Conservation (phyloP, 2,329 filamentous ascomycete genomes). For the Fusarium robinianum region DNA sequence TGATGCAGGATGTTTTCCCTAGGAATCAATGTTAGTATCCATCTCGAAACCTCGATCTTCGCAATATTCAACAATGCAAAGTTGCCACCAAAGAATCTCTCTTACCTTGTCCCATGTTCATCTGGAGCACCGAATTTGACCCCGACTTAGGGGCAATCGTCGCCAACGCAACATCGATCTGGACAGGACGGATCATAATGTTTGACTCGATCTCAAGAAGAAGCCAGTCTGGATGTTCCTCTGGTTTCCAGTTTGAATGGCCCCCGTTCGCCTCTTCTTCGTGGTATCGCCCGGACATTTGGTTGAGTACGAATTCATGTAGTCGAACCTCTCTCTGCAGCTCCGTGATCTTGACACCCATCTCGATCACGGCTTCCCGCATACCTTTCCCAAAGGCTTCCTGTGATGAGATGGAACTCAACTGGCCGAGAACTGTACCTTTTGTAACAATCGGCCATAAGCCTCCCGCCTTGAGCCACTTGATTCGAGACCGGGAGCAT, state of each 20-base stretch:
- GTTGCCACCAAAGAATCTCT: constrained; percentile 36
- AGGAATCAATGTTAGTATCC: neutral
- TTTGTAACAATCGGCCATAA: constrained; percentile 34
- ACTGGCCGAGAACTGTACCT: constrained; percentile 18
- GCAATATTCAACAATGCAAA: neutral
- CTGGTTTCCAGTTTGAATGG: constrained; percentile 62
- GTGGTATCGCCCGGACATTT: constrained; percentile 53
- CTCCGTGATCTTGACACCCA: constrained; percentile 29
- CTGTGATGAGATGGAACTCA: constrained; percentile 22
- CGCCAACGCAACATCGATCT: constrained; percentile 64
- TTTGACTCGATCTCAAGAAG: constrained; percentile 69
- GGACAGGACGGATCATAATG: constrained; percentile 63
- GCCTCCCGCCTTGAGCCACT: constrained; percentile 31
- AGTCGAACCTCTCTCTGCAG: constrained; percentile 45
- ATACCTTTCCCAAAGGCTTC: constrained; percentile 30
- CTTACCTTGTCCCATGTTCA: constrained; percentile 68
- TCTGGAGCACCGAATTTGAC: constrained; percentile 63
- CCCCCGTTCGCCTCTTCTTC: constrained; percentile 47
- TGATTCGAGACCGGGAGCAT: constrained; percentile 19
- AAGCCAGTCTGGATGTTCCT: constrained; percentile 63
- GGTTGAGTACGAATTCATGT: constrained; percentile 59
- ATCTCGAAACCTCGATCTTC: too few relatives aligned
- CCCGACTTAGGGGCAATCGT: constrained; percentile 59
- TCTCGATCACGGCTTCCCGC: constrained; percentile 21
- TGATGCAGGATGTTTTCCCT: constrained; percentile 63